A percentile compares a stretch with the other conserved stretches of the same genome.
phyloP scores from a whole-genome alignment of 1,284 basidiomycete genomes.

The Sporisorium reilianum region DNA sequence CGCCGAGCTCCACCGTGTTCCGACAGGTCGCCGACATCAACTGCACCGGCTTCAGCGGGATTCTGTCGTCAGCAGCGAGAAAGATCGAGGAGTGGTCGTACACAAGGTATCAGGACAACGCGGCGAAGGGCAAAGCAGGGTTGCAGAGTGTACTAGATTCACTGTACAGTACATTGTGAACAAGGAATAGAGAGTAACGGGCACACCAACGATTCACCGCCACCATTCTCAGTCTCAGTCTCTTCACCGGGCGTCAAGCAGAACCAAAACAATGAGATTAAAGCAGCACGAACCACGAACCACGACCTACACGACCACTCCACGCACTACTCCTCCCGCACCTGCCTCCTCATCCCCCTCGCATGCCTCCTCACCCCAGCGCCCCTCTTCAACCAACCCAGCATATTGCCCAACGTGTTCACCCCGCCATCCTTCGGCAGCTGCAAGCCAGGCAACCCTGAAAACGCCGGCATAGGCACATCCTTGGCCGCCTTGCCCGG shows the following conservation, averaged over 20 bases:
- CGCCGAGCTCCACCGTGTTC: constrained; percentile 72
- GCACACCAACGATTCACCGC: not conserved
- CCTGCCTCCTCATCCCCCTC: constrained; percentile 12
- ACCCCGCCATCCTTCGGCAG: constrained; percentile 17
- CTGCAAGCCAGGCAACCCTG: constrained; percentile 24
- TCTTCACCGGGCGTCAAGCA: not conserved
- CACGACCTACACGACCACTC: not conserved
- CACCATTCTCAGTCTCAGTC: not conserved
- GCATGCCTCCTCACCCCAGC: constrained; percentile 12
- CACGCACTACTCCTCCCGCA: not conserved
- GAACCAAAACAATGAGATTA: not conserved
- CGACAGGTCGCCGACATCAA: constrained; percentile 48
- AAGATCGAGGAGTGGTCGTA: constrained; percentile 61
- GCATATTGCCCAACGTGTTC: constrained; percentile 20
- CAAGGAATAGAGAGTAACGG: constrained; percentile 13
- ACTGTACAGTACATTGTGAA: constrained; percentile 18
- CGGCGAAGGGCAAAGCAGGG: constrained; percentile 50
- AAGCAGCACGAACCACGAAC: not conserved
- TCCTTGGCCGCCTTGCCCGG: not conserved
- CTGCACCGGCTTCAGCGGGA: constrained; percentile 43
- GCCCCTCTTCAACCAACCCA: constrained; percentile 15
- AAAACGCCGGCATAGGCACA: constrained; percentile 26
- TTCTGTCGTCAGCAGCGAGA: constrained; percentile 39
- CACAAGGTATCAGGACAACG: constrained; percentile 54
- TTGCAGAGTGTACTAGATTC: constrained; percentile 46